Percentiles rank a stretch among this genome's conserved stretches.
phyloP scores from a whole-genome alignment of 202 grass and related monocot species.

The Elaeis oleifera region DNA sequence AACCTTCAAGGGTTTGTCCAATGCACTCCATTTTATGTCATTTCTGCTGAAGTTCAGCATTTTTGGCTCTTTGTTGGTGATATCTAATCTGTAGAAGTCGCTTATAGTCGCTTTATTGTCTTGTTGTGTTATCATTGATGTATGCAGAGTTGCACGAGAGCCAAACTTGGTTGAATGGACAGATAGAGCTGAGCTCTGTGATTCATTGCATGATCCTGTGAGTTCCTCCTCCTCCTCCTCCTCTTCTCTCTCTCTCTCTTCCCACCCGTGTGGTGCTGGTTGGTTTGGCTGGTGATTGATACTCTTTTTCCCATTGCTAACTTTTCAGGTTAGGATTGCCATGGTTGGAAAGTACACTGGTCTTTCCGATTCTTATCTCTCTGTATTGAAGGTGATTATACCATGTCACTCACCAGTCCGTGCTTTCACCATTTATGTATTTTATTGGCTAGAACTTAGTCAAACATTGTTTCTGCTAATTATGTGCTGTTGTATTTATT shows the following conservation, averaged over 20 bases:
- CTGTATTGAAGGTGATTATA: constrained; percentile 9
- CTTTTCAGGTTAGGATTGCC: constrained; percentile 17
- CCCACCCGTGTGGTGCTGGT: background rate
- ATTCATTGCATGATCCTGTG: constrained; percentile 60
- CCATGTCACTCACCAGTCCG: background rate
- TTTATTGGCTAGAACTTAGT: background rate
- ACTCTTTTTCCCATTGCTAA: no score
- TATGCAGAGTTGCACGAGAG: constrained; percentile 23
- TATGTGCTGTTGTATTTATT: no score
- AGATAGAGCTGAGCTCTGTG: constrained; percentile 48
- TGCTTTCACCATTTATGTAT: background rate
- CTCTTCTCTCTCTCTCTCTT: background rate
- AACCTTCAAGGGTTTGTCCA: constrained; percentile 66
- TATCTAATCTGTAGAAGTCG: background rate
- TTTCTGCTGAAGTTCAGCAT: background rate
- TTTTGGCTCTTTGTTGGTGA: constrained; percentile 16
- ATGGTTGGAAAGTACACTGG: constrained; percentile 24
- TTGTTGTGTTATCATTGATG: constrained; percentile 36
- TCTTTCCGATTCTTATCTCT: constrained; percentile 18
- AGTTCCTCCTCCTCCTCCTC: constrained; percentile 2
- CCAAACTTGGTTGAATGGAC: constrained; percentile 66
- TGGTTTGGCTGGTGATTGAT: background rate
- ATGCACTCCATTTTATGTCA: constrained; percentile 4
- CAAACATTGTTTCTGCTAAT: no score
- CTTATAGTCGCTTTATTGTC: constrained; percentile 5